Percentiles rank a stretch among this genome's conserved stretches.
phyloP scores from a whole-genome alignment of 345 rosid species.

The Geranium brycei region DNA sequence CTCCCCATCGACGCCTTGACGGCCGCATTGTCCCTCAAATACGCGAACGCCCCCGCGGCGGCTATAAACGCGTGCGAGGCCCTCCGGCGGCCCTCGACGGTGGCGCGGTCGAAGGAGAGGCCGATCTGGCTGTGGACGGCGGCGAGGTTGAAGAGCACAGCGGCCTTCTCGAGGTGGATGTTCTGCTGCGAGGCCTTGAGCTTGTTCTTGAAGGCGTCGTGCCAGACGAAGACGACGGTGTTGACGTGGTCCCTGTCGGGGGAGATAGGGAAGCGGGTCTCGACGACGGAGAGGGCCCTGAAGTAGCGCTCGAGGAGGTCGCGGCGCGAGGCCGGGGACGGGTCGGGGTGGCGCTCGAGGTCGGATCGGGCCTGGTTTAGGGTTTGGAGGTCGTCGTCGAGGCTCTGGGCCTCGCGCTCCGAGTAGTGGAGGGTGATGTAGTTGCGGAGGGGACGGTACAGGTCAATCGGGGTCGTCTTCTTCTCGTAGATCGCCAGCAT shows the following conservation, averaged over 20 bases:
- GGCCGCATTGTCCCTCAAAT: conserved; percentile 60
- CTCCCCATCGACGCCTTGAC: conserved; percentile 65
- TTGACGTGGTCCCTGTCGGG: conserved; percentile 72
- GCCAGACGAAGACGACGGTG: conserved; percentile 64
- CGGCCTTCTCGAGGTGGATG: conserved; percentile 86
- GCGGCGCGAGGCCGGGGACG: conserved; percentile 62
- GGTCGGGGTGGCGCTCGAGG: conserved; percentile 62
- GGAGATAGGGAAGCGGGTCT: conserved; percentile 94
- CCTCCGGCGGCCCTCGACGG: conserved; percentile 75
- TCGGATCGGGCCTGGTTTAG: conserved; percentile 68
- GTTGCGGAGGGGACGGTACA: conserved; percentile 90
- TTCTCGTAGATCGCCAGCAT: conserved; percentile 94
- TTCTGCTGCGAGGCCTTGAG: conserved; percentile 78
- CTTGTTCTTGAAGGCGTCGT: conserved; percentile 86
- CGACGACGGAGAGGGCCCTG: conserved; percentile 66
- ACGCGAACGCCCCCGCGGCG: conserved; percentile 76
- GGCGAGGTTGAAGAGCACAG: conserved; percentile 72
- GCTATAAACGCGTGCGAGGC: conserved; percentile 84
- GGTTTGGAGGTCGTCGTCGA: conserved; percentile 82
- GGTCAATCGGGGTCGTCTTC: conserved; percentile 60
- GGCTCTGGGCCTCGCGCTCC: conserved; percentile 87
- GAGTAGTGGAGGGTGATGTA: conserved; percentile 67
- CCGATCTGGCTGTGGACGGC: conserved; percentile 87
- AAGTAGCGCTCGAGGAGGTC: conserved; percentile 64
- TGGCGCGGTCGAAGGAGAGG: conserved; percentile 54